A percentile compares a stretch with the other conserved stretches of the same genome.
Conservation (phyloP, 1,284 basidiomycete species). For the Xanthoconium separans region DNA sequence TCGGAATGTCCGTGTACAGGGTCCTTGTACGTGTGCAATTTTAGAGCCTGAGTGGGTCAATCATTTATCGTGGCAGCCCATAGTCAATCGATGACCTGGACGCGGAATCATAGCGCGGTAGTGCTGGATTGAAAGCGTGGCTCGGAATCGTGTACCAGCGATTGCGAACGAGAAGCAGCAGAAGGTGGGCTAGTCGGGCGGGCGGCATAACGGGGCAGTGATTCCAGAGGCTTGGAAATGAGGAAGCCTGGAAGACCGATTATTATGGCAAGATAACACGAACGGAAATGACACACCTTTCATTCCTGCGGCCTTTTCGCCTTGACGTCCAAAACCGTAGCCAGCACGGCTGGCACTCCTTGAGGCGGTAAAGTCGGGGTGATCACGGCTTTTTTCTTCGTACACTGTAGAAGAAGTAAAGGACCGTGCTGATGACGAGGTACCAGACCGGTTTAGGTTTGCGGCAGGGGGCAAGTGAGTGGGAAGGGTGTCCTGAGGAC, state of each 20-base stretch:
- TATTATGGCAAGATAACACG: slow-evolving; percentile 3
- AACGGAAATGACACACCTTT: slow-evolving; percentile 42
- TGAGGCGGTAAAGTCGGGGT: slow-evolving; percentile 27
- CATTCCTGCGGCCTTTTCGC: slow-evolving; percentile 71
- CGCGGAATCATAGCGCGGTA: slow-evolving; percentile 28
- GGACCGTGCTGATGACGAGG: slow-evolving; percentile 33
- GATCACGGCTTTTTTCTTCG: slow-evolving; percentile 35
- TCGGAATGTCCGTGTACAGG: slow-evolving; percentile 12
- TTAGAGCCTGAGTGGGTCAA: slow-evolving; percentile 10
- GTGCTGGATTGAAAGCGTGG: slow-evolving; percentile 31
- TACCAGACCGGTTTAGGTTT: slow-evolving; percentile 29
- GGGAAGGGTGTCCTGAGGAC: slow-evolving; percentile 57
- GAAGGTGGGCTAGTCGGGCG: slow-evolving; percentile 31
- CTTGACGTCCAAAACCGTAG: slow-evolving; percentile 68
- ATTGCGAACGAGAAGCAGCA: slow-evolving; percentile 21
- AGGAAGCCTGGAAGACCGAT: slow-evolving; percentile 39
- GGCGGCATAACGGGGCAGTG: slow-evolving; percentile 52
- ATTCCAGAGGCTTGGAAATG: slow-evolving; percentile 55
- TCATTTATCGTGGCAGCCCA: slow-evolving; percentile 18
- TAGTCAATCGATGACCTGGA: slow-evolving; percentile 24
- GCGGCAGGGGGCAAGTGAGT: slow-evolving; percentile 32
- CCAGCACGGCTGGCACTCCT: slow-evolving; percentile 39
- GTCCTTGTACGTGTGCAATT: slow-evolving; percentile 17
- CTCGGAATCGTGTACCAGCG: slow-evolving; percentile 17
- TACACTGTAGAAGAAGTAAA: slow-evolving; percentile 38